Conservation (phyloP, 2,329 filamentous ascomycete genomes). For the Fusarium sp. region DNA sequence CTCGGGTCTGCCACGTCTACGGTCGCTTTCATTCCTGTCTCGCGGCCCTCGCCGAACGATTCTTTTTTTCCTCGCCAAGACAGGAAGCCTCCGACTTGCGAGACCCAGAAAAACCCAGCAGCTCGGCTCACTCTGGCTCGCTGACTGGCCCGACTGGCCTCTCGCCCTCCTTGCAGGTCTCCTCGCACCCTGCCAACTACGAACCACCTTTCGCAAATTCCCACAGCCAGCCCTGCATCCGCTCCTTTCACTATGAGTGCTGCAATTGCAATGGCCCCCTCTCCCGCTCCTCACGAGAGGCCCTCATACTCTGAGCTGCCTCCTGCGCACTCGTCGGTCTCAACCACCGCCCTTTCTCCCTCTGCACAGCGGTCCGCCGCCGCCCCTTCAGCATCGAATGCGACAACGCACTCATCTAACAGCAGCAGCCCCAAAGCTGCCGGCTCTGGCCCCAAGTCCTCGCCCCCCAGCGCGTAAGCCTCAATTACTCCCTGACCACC, state of each 20-base stretch:
- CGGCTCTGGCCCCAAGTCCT: slow-evolving; percentile 58
- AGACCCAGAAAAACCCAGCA: slow-evolving; percentile 40
- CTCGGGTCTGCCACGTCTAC: slow-evolving; percentile 27
- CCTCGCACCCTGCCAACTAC: slow-evolving; percentile 25
- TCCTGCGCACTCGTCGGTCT: slow-evolving; percentile 48
- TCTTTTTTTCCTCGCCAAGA: slow-evolving; percentile 34
- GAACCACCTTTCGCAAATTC: slow-evolving; percentile 29
- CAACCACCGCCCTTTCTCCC: slow-evolving; percentile 52
- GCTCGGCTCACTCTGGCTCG: slow-evolving; percentile 33
- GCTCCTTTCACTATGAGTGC: slow-evolving; percentile 65
- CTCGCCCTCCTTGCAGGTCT: slow-evolving; percentile 34
- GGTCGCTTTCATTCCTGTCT: slow-evolving; percentile 37
- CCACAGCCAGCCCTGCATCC: slow-evolving; percentile 31
- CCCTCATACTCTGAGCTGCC: slow-evolving; percentile 62
- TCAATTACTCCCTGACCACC: slow-evolving; percentile 4
- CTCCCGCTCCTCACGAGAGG: slow-evolving; percentile 71
- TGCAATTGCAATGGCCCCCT: slow-evolving; percentile 72
- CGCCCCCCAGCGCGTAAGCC: slow-evolving; percentile 67
- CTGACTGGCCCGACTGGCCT: slow-evolving; percentile 30
- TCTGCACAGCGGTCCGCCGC: slow-evolving; percentile 54
- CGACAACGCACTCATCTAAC: slow-evolving; percentile 57
- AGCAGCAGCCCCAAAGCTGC: slow-evolving; percentile 62
- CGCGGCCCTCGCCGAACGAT: slow-evolving; percentile 31
- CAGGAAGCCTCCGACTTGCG: slow-evolving; percentile 32
- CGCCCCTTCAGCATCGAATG: slow-evolving; percentile 51